Evolutionary conservation across 768 basidiomycete genomes (phyloP), one percentile per base, ranked within the genome.

Genomic region (Naganishia vishniacii): DNA sequence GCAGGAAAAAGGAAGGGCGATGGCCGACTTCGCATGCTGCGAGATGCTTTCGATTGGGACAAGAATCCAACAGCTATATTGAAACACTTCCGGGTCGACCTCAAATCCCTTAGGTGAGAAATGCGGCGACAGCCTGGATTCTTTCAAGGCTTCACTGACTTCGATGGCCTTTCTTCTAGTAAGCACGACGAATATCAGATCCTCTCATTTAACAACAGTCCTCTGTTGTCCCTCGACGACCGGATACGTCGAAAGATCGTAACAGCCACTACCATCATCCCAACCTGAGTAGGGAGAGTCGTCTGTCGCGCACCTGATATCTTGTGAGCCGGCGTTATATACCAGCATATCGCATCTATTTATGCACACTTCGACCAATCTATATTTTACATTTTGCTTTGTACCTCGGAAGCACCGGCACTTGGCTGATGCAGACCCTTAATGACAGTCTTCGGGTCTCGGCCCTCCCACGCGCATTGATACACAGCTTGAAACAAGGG

Each of bases 141-240:
- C 5, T 25, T 8, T 32, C n/a, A 23, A 37, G 9, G 29, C 31
- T 41, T 12, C 68, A 72, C 70, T 59, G 29, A 65, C 58, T 34
- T 3, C 20, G n/a, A 7, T 60, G 32, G 31, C 4, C 5, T 37
- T 40, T 29, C 25, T 49, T n/a, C 68, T n/a, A 85, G 85, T 65
- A 80, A 77, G 67, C 72, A 81, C 68, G 79, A 83, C 64, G 81
- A 86, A 47, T 91, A 88, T 72, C 91, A 95, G 73, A 83, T 94
- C 18, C 80, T 95, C 31, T 87, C 85, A 70, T 91, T 92, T 69
- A 87, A 88, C 0, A 82, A 91, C 78, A 81, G 80, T 0, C 78
- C 81, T 1, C 85, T 88, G 6, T 77, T 91, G 53, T 81, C 81
- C 1, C 81, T 83, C 13, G 59, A 71, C 26, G 83, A 90, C 72